These are phyloP conservation scores for Anisodus tanguticus DNA, from an alignment of 257 asterid species.

Conservation along the genomic window DNA sequence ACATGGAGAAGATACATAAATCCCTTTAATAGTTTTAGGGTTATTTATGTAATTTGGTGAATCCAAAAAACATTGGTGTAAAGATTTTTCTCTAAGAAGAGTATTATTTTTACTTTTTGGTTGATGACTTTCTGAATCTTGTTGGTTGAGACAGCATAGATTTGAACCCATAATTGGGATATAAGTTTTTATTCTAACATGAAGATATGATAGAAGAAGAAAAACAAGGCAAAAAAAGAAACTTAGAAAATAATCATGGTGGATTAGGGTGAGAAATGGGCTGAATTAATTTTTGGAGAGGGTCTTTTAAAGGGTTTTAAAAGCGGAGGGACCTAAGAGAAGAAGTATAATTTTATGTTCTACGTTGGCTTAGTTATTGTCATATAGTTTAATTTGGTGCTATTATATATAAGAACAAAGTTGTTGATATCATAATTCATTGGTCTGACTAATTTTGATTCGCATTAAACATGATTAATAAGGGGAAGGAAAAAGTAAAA, in stretches of 20 bases:
- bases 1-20: slow-evolving; percentile 20
- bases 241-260: not conserved
- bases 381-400: not conserved
- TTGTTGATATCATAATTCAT: not conserved
- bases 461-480: not conserved
- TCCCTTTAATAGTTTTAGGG: not conserved
- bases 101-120: not conserved
- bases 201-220: not conserved
- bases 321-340: not conserved
- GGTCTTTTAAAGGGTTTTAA: not conserved
- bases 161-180: slow-evolving; percentile 19
- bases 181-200: not conserved
- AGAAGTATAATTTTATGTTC: not conserved
- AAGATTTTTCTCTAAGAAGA: slow-evolving; percentile 6
- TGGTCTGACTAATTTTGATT: not conserved
- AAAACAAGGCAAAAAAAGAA: not conserved
- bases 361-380: not conserved
- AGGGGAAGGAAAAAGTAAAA: too few relatives aligned
- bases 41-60: slow-evolving; percentile 20
- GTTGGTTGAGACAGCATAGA: not conserved
- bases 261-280: not conserved
- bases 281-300: not conserved
- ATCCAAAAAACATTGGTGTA: slow-evolving; percentile 5
- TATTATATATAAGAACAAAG: not conserved
- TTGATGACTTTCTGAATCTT: not conserved